Evolutionary conservation across 768 basidiomycete species (phyloP).

Genomic region (Cystofilobasidium bisporidii): DNA sequence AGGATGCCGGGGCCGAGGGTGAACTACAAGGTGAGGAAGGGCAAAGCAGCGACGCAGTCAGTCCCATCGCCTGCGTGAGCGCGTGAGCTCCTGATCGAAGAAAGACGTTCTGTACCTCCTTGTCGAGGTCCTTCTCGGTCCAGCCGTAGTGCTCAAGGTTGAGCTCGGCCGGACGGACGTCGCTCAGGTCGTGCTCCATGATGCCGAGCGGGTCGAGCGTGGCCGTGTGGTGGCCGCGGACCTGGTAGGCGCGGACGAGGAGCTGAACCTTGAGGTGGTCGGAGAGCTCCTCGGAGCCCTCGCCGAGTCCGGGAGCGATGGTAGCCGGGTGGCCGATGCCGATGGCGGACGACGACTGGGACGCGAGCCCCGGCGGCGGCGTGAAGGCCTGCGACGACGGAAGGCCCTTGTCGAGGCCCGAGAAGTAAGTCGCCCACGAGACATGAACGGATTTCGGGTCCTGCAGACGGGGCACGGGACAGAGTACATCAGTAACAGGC

Average conservation of each 20-base stretch:
- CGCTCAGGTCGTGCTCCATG: conserved; percentile 72
- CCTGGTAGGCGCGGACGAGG: conserved; percentile 96
- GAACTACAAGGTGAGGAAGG: conserved; percentile 44
- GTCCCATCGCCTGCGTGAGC: too few species aligned
- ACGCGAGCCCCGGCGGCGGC: conserved; percentile 63
- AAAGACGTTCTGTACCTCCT: conserved; percentile 47
- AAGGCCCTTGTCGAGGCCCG: conserved; percentile 81
- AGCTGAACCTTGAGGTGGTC: conserved; percentile 97
- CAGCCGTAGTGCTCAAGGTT: conserved; percentile 92
- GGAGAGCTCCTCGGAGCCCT: conserved; percentile 67
- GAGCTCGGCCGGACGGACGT: conserved; percentile 72
- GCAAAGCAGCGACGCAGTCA: not conserved
- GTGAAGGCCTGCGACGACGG: conserved; percentile 60
- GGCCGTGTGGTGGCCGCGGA: conserved; percentile 92
- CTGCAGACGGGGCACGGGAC: conserved; percentile 39
- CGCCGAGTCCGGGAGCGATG: conserved; percentile 38
- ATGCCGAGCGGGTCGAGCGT: conserved; percentile 94
- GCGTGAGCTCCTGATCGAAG: too few species aligned
- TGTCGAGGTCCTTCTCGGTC: conserved; percentile 84
- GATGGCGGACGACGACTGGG: conserved; percentile 42
- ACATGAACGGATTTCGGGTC: conserved; percentile 85
- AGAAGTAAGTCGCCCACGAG: conserved; percentile 91
- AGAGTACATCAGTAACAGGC: not conserved
- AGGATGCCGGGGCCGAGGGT: conserved; percentile 90
- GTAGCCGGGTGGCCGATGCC: conserved; percentile 6